Percentiles rank a stretch among this genome's conserved stretches.
These are phyloP conservation scores for Boletus reticuloceps DNA, from an alignment of 768 basidiomycete genomes.

Conservation along the genomic window DNA sequence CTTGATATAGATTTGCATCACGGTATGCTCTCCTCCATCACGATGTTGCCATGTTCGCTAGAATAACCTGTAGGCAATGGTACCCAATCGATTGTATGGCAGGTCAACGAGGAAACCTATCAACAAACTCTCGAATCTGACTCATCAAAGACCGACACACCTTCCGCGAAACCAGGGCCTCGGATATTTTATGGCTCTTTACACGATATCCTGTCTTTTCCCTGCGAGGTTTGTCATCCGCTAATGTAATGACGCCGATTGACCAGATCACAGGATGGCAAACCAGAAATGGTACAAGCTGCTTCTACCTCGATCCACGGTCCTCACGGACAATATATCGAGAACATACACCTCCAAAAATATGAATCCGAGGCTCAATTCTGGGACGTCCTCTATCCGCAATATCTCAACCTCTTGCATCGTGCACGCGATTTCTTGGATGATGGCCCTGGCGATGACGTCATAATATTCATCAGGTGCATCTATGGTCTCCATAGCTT, in stretches of 20 bases:
- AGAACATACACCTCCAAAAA: constrained; percentile 30
- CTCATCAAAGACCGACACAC: constrained; percentile 20
- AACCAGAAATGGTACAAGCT: constrained; percentile 72
- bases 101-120: constrained; percentile 86
- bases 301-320: constrained; percentile 52
- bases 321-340: constrained; percentile 14
- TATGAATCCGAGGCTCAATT: constrained; percentile 12
- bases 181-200: constrained; percentile 86
- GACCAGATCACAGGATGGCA: constrained; percentile 63
- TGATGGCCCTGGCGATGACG: constrained; percentile 62
- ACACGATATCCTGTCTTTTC: constrained; percentile 92
- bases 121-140: constrained; percentile 60
- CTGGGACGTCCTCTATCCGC: constrained; percentile 55
- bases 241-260: background rate
- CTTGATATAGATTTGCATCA: constrained; percentile 70
- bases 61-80: constrained; percentile 67
- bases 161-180: constrained; percentile 41
- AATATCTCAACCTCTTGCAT: constrained; percentile 55
- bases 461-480: constrained; percentile 85
- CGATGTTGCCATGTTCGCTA: background rate
- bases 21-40: constrained; percentile 9
- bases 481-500: constrained; percentile 1
- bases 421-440: constrained; percentile 72
- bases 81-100: constrained; percentile 89
- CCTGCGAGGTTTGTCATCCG: constrained; percentile 67